Evolutionary conservation across 2,329 filamentous ascomycete genomes (phyloP).

Genomic region (Penicillium sp.): DNA sequence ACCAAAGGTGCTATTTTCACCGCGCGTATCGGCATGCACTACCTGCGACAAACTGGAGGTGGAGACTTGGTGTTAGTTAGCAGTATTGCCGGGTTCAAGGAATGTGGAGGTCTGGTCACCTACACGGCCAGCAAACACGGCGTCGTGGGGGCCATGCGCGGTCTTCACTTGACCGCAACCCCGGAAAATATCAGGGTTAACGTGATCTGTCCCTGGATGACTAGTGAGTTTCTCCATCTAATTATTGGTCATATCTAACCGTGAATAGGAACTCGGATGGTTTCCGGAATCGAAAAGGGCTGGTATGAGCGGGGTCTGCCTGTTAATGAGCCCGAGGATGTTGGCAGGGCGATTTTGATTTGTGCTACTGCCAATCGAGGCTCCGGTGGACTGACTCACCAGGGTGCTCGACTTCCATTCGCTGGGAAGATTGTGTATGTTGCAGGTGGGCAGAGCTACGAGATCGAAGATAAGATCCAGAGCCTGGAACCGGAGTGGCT

Average conservation of each 20-base stretch:
- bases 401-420: slow-evolving; percentile 16
- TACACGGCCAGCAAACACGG: slow-evolving; percentile 26
- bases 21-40: slow-evolving; percentile 20
- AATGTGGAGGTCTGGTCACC: slow-evolving; percentile 14
- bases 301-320: slow-evolving; percentile 22
- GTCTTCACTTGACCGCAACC: slow-evolving; percentile 15
- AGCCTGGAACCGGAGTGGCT: slow-evolving; percentile 21
- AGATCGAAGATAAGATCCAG: slow-evolving; percentile 23
- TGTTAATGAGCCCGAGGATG: slow-evolving; percentile 20
- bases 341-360: slow-evolving; percentile 19
- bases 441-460: slow-evolving; percentile 21
- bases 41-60: slow-evolving; percentile 13
- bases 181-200: slow-evolving; percentile 12
- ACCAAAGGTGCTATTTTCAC: slow-evolving; percentile 17
- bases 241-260: not conserved
- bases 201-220: slow-evolving; percentile 14
- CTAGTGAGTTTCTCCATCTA: slow-evolving; percentile 2
- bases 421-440: slow-evolving; percentile 24
- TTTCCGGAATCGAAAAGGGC: slow-evolving; percentile 15
- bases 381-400: slow-evolving; percentile 3
- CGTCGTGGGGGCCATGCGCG: slow-evolving; percentile 22
- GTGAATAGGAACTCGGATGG: slow-evolving; percentile 14
- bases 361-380: slow-evolving; percentile 20
- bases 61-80: slow-evolving; percentile 19
- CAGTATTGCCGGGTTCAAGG: slow-evolving; percentile 22